Evolutionary conservation across 164 flowering plant species (phyloP), one percentile per base, ranked within the genome.

Genomic region (Chimonanthus salicifolius): DNA sequence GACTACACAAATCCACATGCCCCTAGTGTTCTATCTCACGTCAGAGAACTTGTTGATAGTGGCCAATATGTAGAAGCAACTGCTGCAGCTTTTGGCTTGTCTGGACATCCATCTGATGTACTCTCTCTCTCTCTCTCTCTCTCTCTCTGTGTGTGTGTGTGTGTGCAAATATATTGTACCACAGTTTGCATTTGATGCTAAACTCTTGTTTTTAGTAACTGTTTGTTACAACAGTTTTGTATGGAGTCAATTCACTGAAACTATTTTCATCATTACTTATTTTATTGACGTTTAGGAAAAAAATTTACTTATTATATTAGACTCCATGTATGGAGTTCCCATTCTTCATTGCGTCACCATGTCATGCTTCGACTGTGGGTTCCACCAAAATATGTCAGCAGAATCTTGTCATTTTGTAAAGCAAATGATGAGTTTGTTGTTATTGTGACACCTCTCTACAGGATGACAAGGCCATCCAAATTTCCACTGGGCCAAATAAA

Each of bases 61-160:
- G 92, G 88, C 4, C 63, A 88, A 60, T 94, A 78, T 79, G 78
- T 75, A 21, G 87, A 88, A 78, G 99, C 99, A 45, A 91, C 97
- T 6, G 70, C 70, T 54, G 88, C 83, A 33, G 96, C 92, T 1
- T 82, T 78, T 73, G 84, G 86, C 70, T 79, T 94, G 80, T 84
- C 85, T 0, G 98, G 83, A 44, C 58, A 81, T 21, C 89, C 89
- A 58, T 84, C 96, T 51, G 94, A 85, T 72, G 99, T 92, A 87
- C 70, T 51, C 70, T 6, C 21, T 15, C 18, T 68, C 18, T 6
- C 21, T 15, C 18, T 68, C 18, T 6, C 50, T 68, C 43, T 5
- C 43, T 54, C 60, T 54, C n/a, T 11, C n/a, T 54, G 11, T 8
- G 11, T 54, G 60, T 49, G 51, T 54, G 60, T 13, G 60, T 13